phyloP scores from a whole-genome alignment of 805 yeast genomes.

The Yamadazyma nakazawae region DNA sequence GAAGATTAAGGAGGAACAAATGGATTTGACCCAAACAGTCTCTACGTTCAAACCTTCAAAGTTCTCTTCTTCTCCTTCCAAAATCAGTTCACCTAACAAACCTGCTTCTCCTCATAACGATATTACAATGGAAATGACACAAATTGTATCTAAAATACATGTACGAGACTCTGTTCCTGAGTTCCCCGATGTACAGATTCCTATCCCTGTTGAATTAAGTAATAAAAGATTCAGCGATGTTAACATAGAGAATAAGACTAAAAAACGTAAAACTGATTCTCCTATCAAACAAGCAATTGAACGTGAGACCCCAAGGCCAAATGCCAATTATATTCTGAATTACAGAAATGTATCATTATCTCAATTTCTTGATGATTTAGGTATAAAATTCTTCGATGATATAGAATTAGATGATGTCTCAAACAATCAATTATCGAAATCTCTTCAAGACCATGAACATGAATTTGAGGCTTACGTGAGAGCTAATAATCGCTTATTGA shows the following conservation, averaged over 20 bases:
- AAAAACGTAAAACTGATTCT: constrained; percentile 3
- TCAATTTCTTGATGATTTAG: constrained; percentile 38
- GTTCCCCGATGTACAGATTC: constrained; percentile 13
- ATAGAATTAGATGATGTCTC: constrained; percentile 31
- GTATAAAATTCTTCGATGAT: constrained; percentile 46
- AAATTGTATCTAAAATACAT: constrained; percentile 2
- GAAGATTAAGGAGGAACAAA: neutral
- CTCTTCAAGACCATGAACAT: constrained; percentile 10
- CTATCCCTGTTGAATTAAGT: constrained; percentile 13
- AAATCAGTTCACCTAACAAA: neutral
- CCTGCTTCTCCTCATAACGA: neutral
- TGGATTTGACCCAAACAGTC: neutral
- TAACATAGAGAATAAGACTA: neutral
- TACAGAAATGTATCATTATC: constrained; percentile 33
- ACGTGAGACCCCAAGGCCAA: neutral
- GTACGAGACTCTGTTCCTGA: constrained; percentile 7
- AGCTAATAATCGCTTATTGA: constrained; percentile 40
- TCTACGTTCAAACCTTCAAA: neutral
- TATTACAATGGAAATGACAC: constrained; percentile 19
- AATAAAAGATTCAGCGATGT: constrained; percentile 10
- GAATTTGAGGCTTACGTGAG: constrained; percentile 31
- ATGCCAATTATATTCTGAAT: constrained; percentile 14
- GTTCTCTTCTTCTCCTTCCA: neutral
- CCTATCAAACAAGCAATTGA: constrained; percentile 15
- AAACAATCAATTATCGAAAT: constrained; percentile 20